Percentiles rank a stretch among this genome's conserved stretches.
Conservation (phyloP, 805 yeast genomes). For the Kodamaea leandrae region DNA sequence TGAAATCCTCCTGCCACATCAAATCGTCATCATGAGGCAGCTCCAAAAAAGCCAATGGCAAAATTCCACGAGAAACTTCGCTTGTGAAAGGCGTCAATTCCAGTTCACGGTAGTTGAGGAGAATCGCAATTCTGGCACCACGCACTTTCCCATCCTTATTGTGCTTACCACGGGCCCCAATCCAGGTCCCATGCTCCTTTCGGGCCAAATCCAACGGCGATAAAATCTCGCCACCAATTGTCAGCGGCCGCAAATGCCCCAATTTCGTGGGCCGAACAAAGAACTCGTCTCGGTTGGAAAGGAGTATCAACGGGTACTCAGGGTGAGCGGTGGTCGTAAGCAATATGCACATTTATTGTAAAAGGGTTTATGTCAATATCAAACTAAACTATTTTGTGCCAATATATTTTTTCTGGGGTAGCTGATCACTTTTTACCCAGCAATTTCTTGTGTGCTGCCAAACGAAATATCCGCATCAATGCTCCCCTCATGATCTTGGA, state of each 20-base stretch:
- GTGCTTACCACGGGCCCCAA: conserved; percentile 54
- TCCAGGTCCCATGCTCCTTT: conserved; percentile 86
- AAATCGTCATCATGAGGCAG: conserved; percentile 30
- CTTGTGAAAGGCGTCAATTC: conserved; percentile 23
- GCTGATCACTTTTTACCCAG: not conserved
- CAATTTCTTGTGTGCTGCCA: conserved; percentile 11
- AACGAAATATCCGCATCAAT: conserved; percentile 11
- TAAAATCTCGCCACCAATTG: conserved; percentile 40
- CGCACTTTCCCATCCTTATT: not conserved
- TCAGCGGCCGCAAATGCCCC: conserved; percentile 39
- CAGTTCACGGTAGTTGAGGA: conserved; percentile 69
- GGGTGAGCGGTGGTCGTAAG: conserved; percentile 67
- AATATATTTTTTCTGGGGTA: conserved; percentile 1
- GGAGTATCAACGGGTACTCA: conserved; percentile 67
- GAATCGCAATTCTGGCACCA: conserved; percentile 60
- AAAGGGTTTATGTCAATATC: too few species aligned
- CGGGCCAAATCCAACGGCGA: conserved; percentile 76
- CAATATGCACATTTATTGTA: conserved; percentile 84
- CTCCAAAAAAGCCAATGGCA: conserved; percentile 47
- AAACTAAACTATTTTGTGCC: too few species aligned
- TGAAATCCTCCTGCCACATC: conserved; percentile 36
- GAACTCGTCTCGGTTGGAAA: conserved; percentile 88
- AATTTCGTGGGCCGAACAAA: conserved; percentile 65
- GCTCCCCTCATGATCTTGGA: not conserved
- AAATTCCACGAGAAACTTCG: conserved; percentile 51